Evolutionary conservation across 2,329 filamentous ascomycete genomes (phyloP).

Genomic region (Exophiala bonariae): DNA sequence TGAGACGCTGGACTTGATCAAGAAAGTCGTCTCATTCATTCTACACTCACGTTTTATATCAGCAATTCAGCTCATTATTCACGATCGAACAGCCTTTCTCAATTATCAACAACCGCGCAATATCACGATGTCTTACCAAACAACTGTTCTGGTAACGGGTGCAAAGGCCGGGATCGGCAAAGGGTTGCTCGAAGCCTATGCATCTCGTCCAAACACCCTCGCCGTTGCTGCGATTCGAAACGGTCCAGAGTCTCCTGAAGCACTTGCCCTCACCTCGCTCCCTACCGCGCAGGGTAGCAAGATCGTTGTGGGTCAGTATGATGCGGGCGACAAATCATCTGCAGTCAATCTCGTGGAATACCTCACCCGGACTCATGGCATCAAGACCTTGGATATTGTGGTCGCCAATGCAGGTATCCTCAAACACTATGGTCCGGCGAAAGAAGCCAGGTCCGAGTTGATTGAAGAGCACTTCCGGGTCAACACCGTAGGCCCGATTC

Average conservation of each 20-base stretch:
- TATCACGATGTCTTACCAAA: constrained; percentile 13
- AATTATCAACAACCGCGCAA: not conserved
- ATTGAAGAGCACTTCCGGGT: constrained; percentile 41
- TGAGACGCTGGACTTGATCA: too few species aligned
- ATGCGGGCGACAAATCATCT: constrained; percentile 36
- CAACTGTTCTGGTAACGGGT: constrained; percentile 18
- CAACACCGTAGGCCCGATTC: constrained; percentile 39
- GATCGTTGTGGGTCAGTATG: constrained; percentile 44
- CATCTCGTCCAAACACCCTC: constrained; percentile 14
- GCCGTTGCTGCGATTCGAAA: constrained; percentile 25
- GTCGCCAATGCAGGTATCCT: constrained; percentile 53
- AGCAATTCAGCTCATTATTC: too few species aligned
- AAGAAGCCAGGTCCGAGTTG: constrained; percentile 37
- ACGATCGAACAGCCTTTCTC: too few species aligned
- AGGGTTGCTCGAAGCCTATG: constrained; percentile 19
- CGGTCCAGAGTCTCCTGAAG: constrained; percentile 11
- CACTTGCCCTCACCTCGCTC: constrained; percentile 34
- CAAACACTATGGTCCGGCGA: constrained; percentile 33
- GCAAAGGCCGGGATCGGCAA: constrained; percentile 21
- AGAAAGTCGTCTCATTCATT: too few species aligned
- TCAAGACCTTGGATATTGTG: constrained; percentile 48
- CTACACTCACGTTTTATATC: too few species aligned
- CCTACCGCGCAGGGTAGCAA: constrained; percentile 34
- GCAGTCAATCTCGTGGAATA: constrained; percentile 33
- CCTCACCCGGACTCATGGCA: constrained; percentile 32